Base-by-base conservation (phyloP, 192 early-diverging fungal genomes). In the Rhizoclosmatium sp. region DNA sequence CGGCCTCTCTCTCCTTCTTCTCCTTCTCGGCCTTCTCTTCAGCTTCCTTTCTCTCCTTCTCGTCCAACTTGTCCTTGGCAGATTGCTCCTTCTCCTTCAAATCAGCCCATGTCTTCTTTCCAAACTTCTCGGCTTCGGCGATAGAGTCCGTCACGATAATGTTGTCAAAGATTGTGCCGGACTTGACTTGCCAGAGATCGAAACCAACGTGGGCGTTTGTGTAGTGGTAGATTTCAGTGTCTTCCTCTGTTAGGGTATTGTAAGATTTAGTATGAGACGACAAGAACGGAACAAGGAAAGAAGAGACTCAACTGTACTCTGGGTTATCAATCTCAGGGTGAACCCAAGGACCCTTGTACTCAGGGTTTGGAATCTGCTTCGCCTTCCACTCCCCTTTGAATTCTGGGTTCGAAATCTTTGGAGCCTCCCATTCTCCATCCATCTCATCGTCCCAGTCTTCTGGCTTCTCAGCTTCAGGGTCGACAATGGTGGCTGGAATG, bases 381-480 rank as follows among this genome's bases (percentile, higher is more conserved):
- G 66, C 44, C 47, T 68, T 68, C 66, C 66, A 68, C 23, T 79
- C 79, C 10, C 87, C 88, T 76, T 86, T 85, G 60, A 71, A 89
- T 0, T 84, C 80, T 23, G 88, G 88, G 78, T 89, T 89, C 41
- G 45, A 59, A 48, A 88, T 78, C 69, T 78, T 82, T 42, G 87
- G 76, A 1, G 75, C 59, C 71, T 86, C 81, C 87, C 87, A 89
- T 44, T 85, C 83, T 47, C 88, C 88, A 70, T 89, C 84, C 79
- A 78, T 75, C n/a, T 86, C 85, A 16, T 87, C 86, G 60, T 87
- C 82, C 95, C 96, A 98, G 81, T 97, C 95, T 69, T 93, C 94
- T 47, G 96, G 96, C 86, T 94, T 94, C 64, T 79, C 82, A 64
- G 94, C 94, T 1, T 94, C 88, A 58, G 94, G 89, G 78, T 98